phyloP scores from a whole-genome alignment of 2,329 filamentous ascomycete genomes.

The Cephalotrichum gorgonifer region DNA sequence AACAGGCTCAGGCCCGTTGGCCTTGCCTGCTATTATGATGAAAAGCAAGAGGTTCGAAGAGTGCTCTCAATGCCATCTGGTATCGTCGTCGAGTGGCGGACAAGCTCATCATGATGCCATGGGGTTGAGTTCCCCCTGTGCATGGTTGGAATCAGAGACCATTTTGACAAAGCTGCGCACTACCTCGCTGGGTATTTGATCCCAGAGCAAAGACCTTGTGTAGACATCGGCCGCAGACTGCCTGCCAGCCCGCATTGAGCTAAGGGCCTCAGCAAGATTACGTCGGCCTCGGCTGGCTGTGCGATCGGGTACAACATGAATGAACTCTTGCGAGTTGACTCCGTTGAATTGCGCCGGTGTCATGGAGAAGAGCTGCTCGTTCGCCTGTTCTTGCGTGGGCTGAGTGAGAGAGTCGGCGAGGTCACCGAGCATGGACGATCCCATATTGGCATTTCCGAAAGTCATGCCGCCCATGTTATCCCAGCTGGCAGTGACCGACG shows the following conservation, averaged over 20 bases:
- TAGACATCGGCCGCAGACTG: constrained; percentile 79
- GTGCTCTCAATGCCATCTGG: not conserved
- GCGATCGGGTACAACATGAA: constrained; percentile 38
- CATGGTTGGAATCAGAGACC: constrained; percentile 63
- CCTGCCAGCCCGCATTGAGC: constrained; percentile 65
- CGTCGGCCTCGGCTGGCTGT: constrained; percentile 54
- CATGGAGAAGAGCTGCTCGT: constrained; percentile 79
- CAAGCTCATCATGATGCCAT: not conserved
- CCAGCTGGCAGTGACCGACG: constrained; percentile 17
- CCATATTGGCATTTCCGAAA: constrained; percentile 18
- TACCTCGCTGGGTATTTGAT: constrained; percentile 85
- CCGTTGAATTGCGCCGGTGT: constrained; percentile 83
- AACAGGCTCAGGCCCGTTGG: not conserved
- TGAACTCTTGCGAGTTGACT: constrained; percentile 65
- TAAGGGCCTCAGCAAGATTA: constrained; percentile 71
- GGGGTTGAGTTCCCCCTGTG: constrained; percentile 13
- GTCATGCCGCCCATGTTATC: constrained; percentile 5
- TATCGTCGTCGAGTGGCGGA: not conserved
- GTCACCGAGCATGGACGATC: constrained; percentile 53
- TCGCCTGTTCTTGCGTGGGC: constrained; percentile 74
- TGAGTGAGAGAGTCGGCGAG: constrained; percentile 59
- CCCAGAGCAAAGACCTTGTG: constrained; percentile 85
- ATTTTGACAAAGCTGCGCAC: constrained; percentile 88
- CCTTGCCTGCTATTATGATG: not conserved
- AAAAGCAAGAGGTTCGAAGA: not conserved